Percentiles rank a stretch among this genome's conserved stretches.
These are phyloP conservation scores for Aeschynomene evenia DNA, from an alignment of 306 rosid species.

Conservation along the genomic window DNA sequence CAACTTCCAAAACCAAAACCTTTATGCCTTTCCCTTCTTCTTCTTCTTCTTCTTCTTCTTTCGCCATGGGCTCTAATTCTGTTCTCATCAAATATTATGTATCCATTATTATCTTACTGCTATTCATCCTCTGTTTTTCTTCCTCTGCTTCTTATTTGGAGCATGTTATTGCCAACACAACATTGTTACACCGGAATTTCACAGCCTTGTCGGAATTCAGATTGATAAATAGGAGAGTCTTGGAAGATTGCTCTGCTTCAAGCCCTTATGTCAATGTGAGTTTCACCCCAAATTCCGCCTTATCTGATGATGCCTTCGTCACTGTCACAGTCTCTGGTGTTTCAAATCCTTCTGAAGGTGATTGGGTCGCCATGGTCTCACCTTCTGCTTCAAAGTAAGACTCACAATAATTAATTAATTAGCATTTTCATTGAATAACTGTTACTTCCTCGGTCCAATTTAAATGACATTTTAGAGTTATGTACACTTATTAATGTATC, in stretches of 20 bases:
- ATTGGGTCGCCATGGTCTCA: slow-evolving; percentile 91
- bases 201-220: slow-evolving; percentile 73
- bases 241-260: slow-evolving; percentile 37
- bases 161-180: slow-evolving; percentile 34
- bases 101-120: not conserved
- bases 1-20: not conserved
- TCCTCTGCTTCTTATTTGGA: slow-evolving; percentile 27
- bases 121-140: slow-evolving; percentile 5
- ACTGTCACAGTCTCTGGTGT: slow-evolving; percentile 60
- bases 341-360: slow-evolving; percentile 35
- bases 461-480: no score
- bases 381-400: slow-evolving; percentile 73
- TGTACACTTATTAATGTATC: no score
- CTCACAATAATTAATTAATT: not conserved
- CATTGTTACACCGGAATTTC: slow-evolving; percentile 46
- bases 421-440: no score
- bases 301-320: slow-evolving; percentile 54
- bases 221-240: slow-evolving; percentile 49
- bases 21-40: not conserved
- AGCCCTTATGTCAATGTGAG: slow-evolving; percentile 37
- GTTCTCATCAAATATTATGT: slow-evolving; percentile 16
- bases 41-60: slow-evolving; percentile 10
- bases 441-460: no score
- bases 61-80: slow-evolving; percentile 27
- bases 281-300: slow-evolving; percentile 29